Base-by-base conservation (phyloP, 1,139 yeast species). In the Candida dubliniensis region DNA sequence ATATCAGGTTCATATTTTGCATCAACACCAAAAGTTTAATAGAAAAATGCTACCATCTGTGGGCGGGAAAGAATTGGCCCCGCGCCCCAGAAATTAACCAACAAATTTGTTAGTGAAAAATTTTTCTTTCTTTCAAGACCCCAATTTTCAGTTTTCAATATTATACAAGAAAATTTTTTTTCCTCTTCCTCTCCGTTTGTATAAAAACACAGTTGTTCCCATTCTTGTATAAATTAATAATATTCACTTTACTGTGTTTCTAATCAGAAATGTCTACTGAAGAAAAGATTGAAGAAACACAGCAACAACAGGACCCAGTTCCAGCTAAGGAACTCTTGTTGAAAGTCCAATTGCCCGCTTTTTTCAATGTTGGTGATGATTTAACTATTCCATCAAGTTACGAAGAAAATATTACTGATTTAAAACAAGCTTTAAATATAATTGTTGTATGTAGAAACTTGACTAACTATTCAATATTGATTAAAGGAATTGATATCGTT, bases 401-500 rank as follows among this genome's bases (percentile, higher is more conserved):
- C 10, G 59, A 65, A 30, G 88, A 82, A 52, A 64, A 81, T 26
- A 58, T 86, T 46, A 68, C 75, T 42, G 89, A 84, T 48, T 71
- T 87, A 45, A 76, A 70, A 52, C 82, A 80, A 58, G 74, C 84
- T 23, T 66, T 88, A 45, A 67, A 76, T 27, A 68, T 80, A 25
- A 63, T 80, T 31, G 80, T 84, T 11, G 70, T 72, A 27, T 76
- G 84, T 36, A 75, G 76, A 54, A 83, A 80, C 46, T 74, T 77
- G 56, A 84, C 95, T 32, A 77, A 81, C 55, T 88, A 81, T 58
- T 66, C 74, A 7, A 67, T 87, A 27, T 59, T 55, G 42, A 59
- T 62, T 44, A 61, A 69, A n/a, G 76, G 71, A 13, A 47, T 60
- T 34, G 55, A 64, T 41, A 55, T 81, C 18, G 63, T 62, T 18